Conservation (phyloP, 768 basidiomycete genomes). For the Hemileccinum rubropunctum region DNA sequence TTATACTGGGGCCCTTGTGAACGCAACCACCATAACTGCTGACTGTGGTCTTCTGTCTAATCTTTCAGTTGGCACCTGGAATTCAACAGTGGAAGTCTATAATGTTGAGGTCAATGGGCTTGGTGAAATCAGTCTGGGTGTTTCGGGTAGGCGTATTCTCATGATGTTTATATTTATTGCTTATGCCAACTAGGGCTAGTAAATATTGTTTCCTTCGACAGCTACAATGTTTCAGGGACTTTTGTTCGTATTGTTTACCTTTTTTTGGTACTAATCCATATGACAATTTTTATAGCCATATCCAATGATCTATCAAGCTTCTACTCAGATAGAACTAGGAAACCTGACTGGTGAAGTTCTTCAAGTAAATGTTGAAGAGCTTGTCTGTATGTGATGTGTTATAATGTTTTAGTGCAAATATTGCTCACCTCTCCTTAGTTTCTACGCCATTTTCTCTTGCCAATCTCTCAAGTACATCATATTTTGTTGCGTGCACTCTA, state of each 20-base stretch:
- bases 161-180: too few species aligned
- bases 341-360: background rate
- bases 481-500: conserved; percentile 10
- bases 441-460: conserved; percentile 4
- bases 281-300: background rate
- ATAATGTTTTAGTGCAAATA: background rate
- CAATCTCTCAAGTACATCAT: background rate
- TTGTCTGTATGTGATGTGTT: background rate
- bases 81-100: background rate
- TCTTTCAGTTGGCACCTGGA: background rate
- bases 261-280: too few species aligned
- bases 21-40: conserved; percentile 16
- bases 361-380: background rate
- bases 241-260: background rate
- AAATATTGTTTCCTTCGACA: too few species aligned
- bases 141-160: background rate
- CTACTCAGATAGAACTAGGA: background rate
- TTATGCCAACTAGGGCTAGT: too few species aligned
- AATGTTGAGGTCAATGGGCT: conserved; percentile 5
- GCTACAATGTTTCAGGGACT: too few species aligned
- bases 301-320: too few species aligned
- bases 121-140: background rate
- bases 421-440: background rate
- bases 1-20: conserved; percentile 9
- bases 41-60: conserved; percentile 15